phyloP scores from a whole-genome alignment of 768 basidiomycete species.

The Baorangia bicolor region DNA sequence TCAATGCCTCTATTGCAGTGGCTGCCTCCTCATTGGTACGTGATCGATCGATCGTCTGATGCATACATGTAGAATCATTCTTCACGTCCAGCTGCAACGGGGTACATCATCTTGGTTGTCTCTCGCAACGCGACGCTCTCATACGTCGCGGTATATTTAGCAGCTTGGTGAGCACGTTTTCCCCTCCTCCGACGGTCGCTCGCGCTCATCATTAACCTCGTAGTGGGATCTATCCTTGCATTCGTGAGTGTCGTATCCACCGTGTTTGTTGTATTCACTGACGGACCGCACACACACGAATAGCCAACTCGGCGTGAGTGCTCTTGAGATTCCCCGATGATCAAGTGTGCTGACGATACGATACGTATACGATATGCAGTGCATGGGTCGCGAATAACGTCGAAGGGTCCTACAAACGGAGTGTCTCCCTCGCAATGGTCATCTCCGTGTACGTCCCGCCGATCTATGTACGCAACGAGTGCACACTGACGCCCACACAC shows the following conservation, averaged over 20 bases:
- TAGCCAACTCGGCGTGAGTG: slow-evolving; percentile 60
- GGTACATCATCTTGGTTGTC: slow-evolving; percentile 68
- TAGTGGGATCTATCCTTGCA: slow-evolving; percentile 73
- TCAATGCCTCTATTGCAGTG: slow-evolving; percentile 9
- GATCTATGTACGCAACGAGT: not conserved
- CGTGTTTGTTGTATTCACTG: not conserved
- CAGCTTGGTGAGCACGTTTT: slow-evolving; percentile 51
- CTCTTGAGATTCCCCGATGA: not conserved
- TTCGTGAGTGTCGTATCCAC: slow-evolving; percentile 46
- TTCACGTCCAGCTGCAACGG: slow-evolving; percentile 44
- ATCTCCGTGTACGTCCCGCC: slow-evolving; percentile 53
- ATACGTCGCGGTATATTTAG: slow-evolving; percentile 71
- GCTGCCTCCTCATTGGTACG: slow-evolving; percentile 29
- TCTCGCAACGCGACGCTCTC: slow-evolving; percentile 64
- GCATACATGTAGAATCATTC: not conserved
- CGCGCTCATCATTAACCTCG: not conserved
- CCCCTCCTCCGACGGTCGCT: too few species aligned
- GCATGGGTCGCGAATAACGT: slow-evolving; percentile 68
- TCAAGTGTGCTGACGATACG: slow-evolving; percentile 1
- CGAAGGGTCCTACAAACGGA: slow-evolving; percentile 75
- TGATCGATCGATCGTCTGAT: not conserved
- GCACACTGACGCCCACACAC: not conserved
- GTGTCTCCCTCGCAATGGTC: slow-evolving; percentile 67
- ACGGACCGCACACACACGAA: not conserved
- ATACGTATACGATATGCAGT: slow-evolving; percentile 20